These are phyloP conservation scores for Pichia membranifaciens DNA, from an alignment of 805 yeast species.

Conservation along the genomic window DNA sequence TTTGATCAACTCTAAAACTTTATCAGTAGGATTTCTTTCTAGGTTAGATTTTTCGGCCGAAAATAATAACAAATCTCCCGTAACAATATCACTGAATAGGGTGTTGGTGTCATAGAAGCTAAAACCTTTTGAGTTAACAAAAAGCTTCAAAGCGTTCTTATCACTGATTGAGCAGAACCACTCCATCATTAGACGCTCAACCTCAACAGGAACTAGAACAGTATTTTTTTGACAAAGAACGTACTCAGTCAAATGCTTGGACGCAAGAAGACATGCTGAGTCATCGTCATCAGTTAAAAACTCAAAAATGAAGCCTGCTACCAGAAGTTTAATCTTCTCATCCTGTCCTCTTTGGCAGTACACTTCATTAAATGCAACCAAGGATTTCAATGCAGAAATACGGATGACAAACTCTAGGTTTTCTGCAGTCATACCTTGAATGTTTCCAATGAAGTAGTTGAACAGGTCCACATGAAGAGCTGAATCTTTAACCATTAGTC, in stretches of 20 bases:
- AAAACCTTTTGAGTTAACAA: conserved; percentile 8
- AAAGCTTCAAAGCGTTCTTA: neutral
- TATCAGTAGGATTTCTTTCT: conserved; percentile 45
- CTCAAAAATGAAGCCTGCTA: conserved; percentile 22
- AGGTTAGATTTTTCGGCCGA: conserved; percentile 63
- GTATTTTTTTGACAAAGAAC: conserved; percentile 21
- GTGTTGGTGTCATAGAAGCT: conserved; percentile 7
- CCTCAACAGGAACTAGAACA: conserved; percentile 28
- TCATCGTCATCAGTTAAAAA: conserved; percentile 63
- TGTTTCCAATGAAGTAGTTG: conserved; percentile 25
- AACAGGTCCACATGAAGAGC: conserved; percentile 13
- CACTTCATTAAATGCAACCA: conserved; percentile 29
- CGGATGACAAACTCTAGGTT: conserved; percentile 41
- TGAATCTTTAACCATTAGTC: neutral
- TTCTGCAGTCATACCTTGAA: conserved; percentile 34
- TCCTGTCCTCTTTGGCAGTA: conserved; percentile 1
- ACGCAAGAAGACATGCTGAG: conserved; percentile 45
- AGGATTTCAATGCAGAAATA: conserved; percentile 39
- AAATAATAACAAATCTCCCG: conserved; percentile 40
- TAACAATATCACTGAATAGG: conserved; percentile 13
- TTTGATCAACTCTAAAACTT: conserved; percentile 7
- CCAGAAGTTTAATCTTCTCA: conserved; percentile 4
- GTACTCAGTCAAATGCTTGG: conserved; percentile 33
- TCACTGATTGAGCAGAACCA: conserved; percentile 1
- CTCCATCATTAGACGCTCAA: conserved; percentile 26